Evolutionary conservation across 2,329 filamentous ascomycete species (phyloP).

Genomic region (Simplicillium sp.): DNA sequence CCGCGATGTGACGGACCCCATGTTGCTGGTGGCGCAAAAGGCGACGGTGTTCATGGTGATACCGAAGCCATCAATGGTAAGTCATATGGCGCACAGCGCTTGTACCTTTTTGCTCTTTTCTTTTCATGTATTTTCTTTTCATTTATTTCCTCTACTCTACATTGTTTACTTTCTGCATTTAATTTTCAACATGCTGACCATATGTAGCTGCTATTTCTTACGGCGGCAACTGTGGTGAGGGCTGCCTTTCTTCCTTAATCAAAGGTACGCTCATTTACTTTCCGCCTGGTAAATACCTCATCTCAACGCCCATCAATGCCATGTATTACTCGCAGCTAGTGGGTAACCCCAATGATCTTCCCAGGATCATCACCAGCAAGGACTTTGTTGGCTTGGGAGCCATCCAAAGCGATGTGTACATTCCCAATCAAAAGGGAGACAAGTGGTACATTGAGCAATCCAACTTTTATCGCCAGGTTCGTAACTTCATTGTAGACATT

Average conservation of each 20-base stretch:
- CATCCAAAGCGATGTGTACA: constrained; percentile 4
- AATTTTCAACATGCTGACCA: not conserved
- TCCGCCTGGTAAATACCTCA: constrained; percentile 2
- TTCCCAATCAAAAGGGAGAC: constrained; percentile 1
- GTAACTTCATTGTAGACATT: constrained; percentile 8
- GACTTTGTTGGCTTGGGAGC: constrained; percentile 1
- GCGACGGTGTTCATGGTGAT: constrained; percentile 2
- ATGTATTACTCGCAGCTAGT: constrained; percentile 5
- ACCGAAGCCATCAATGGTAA: constrained; percentile 3
- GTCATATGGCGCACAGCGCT: too few relatives aligned
- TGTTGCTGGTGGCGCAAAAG: constrained; percentile 1
- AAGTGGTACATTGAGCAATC: constrained; percentile 4
- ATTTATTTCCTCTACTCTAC: too few relatives aligned
- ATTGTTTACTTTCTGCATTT: too few relatives aligned
- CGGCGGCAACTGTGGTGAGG: constrained; percentile 2
- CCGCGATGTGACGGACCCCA: constrained; percentile 3
- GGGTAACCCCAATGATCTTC: not conserved
- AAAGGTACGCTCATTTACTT: constrained; percentile 4
- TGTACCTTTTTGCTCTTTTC: not conserved
- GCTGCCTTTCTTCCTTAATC: constrained; percentile 1
- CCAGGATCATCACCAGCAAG: not conserved
- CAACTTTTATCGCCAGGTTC: constrained; percentile 6
- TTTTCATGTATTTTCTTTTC: too few relatives aligned
- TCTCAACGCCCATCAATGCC: constrained; percentile 3
- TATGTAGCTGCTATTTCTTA: constrained; percentile 2